These are phyloP conservation scores for Metarhizium anisopliae DNA, from an alignment of 2,329 filamentous ascomycete genomes.

Conservation along the genomic window DNA sequence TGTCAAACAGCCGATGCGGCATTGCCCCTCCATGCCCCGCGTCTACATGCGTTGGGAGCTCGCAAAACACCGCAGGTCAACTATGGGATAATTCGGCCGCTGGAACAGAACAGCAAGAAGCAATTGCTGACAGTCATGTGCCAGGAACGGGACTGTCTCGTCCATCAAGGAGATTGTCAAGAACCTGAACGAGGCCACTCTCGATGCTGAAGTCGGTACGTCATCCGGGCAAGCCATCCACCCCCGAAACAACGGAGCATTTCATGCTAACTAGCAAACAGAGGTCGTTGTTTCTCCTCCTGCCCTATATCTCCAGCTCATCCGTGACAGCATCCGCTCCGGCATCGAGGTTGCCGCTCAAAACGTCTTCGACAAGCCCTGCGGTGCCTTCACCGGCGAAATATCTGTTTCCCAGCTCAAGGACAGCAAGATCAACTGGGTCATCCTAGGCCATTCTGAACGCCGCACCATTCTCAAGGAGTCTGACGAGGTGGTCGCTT, in stretches of 20 bases:
- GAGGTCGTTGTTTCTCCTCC: conserved; percentile 95
- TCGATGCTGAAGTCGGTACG: conserved; percentile 68
- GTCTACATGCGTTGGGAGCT: conserved; percentile 7
- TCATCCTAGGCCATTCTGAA: conserved; percentile 90
- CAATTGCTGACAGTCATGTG: conserved; percentile 6
- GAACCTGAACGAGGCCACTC: conserved; percentile 76
- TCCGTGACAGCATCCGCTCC: conserved; percentile 67
- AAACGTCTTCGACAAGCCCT: conserved; percentile 96
- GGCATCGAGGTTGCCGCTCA: conserved; percentile 84
- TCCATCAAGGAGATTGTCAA: conserved; percentile 86
- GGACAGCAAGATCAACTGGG: conserved; percentile 83
- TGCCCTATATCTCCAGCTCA: conserved; percentile 79
- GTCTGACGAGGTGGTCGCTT: conserved; percentile 74
- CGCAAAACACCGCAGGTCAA: conserved; percentile 20
- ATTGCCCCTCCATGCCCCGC: conserved; percentile 17
- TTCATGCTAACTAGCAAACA: conserved; percentile 22
- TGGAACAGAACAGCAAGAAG: neutral
- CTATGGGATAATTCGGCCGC: neutral
- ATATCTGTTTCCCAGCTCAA: conserved; percentile 87
- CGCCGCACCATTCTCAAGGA: conserved; percentile 84
- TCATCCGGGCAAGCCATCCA: conserved; percentile 12
- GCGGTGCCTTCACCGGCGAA: conserved; percentile 95
- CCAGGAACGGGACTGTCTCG: conserved; percentile 85
- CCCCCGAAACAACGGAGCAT: neutral
- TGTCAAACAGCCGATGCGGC: neutral